phyloP scores from a whole-genome alignment of 108 stramenopile genomes.

The Bacterosira constricta region DNA sequence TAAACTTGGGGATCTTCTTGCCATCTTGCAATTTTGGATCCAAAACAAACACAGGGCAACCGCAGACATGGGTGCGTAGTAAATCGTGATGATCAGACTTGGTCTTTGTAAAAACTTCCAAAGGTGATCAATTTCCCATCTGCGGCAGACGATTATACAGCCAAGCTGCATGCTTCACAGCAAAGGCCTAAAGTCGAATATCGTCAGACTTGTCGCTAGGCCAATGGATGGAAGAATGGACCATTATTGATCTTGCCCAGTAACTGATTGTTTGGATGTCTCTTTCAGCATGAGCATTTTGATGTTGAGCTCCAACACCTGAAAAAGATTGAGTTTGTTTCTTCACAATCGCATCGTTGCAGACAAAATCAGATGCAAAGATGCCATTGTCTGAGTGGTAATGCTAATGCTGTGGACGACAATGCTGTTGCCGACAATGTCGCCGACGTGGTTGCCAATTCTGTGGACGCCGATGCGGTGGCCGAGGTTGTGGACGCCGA shows the following conservation, averaged over 20 bases:
- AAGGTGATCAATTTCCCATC: not conserved
- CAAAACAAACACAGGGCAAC: slow-evolving; percentile 22
- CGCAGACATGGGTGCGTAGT: slow-evolving; percentile 8
- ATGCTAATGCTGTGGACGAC: no score
- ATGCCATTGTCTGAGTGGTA: slow-evolving; percentile 43
- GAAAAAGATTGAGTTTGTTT: no score
- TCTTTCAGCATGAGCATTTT: no score
- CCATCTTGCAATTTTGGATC: slow-evolving; percentile 19
- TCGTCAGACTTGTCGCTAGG: no score
- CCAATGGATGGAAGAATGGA: slow-evolving; percentile 12
- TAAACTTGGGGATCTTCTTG: slow-evolving; percentile 25
- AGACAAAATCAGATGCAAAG: no score
- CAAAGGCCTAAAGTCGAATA: no score
- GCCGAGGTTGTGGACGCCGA: no score
- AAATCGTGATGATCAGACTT: not conserved
- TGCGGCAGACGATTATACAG: slow-evolving; percentile 6
- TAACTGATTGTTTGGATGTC: slow-evolving; percentile 11
- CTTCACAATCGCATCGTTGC: not conserved
- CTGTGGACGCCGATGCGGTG: no score
- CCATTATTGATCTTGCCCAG: slow-evolving; percentile 6
- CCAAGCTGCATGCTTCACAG: not conserved
- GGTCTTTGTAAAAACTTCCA: slow-evolving; percentile 3
- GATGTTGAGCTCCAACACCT: no score
- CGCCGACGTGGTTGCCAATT: no score
- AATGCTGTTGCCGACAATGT: no score